These are phyloP conservation scores for Phytophthora litchii DNA, from an alignment of 352 stramenopile genomes.

Conservation along the genomic window DNA sequence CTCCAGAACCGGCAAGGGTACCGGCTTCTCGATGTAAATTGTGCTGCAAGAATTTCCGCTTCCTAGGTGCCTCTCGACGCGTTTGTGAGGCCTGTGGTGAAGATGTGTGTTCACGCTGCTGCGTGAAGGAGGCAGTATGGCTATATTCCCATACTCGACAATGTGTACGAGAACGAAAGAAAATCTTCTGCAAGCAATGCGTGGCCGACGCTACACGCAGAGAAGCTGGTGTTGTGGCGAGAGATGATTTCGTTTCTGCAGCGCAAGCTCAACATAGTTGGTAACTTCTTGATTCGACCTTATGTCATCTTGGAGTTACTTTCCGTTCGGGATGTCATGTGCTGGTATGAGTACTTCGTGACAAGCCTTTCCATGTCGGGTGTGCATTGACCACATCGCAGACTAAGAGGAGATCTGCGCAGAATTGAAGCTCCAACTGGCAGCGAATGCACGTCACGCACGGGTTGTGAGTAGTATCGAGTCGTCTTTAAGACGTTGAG, in stretches of 20 bases:
- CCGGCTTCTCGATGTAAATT: constrained; percentile 34
- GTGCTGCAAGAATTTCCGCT: constrained; percentile 43
- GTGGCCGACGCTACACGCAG: constrained; percentile 39
- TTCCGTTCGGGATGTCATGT: neutral
- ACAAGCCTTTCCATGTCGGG: neutral
- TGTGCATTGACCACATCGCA: neutral
- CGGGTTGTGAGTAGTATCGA: neutral
- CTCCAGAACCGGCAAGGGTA: constrained; percentile 20
- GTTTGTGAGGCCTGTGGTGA: constrained; percentile 39
- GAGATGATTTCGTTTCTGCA: constrained; percentile 33
- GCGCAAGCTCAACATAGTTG: constrained; percentile 22
- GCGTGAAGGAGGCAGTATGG: constrained; percentile 33
- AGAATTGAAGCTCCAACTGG: constrained; percentile 8
- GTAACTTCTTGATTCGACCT: constrained; percentile 4
- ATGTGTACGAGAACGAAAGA: constrained; percentile 31
- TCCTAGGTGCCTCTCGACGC: constrained; percentile 35
- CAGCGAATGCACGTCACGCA: neutral
- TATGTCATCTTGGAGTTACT: neutral
- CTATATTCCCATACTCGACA: constrained; percentile 27
- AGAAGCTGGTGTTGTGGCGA: constrained; percentile 32
- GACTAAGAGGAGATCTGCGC: constrained; percentile 19
- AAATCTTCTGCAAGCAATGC: constrained; percentile 41
- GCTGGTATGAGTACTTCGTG: neutral
- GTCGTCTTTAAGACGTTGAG: constrained; percentile 1
- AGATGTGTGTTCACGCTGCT: constrained; percentile 38